A percentile compares a stretch with the other conserved stretches of the same genome.
Conservation (phyloP, 805 yeast genomes). For the Suhomyces kilbournensis region DNA sequence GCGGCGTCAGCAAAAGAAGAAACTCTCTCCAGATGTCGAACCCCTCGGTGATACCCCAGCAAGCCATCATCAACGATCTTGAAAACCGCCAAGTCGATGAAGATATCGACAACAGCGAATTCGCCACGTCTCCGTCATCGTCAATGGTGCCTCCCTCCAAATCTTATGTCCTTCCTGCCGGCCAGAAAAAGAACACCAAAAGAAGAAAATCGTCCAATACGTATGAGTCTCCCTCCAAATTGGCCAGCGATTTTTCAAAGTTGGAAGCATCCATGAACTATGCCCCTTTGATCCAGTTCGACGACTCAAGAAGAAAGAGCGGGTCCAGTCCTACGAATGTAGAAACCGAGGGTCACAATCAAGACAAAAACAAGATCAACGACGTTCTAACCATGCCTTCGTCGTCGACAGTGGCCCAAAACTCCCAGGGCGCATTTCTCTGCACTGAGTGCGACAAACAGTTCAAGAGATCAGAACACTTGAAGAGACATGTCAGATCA, state of each 20-base stretch:
- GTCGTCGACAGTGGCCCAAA: constrained; percentile 6
- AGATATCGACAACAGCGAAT: not conserved
- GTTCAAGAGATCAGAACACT: constrained; percentile 43
- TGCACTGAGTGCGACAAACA: constrained; percentile 42
- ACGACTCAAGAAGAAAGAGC: not conserved
- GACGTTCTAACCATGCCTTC: not conserved
- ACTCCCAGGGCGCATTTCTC: constrained; percentile 26
- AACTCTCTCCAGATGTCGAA: constrained; percentile 4
- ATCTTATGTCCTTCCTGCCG: constrained; percentile 4
- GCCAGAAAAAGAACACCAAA: constrained; percentile 5
- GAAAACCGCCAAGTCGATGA: constrained; percentile 1
- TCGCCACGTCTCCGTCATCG: not conserved
- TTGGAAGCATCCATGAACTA: constrained; percentile 1
- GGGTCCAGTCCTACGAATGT: not conserved
- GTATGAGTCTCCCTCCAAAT: not conserved
- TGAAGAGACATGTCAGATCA: constrained; percentile 41
- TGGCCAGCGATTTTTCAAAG: not conserved
- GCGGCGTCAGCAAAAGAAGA: constrained; percentile 3
- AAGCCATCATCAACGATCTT: not conserved
- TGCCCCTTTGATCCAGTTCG: not conserved
- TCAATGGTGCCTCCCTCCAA: not conserved
- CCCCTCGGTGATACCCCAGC: not conserved
- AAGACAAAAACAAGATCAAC: constrained; percentile 6
- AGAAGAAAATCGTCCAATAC: constrained; percentile 12
- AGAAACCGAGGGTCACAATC: not conserved